Evolutionary conservation across 352 stramenopile species (phyloP).

Genomic region (Phytophthora sp.): DNA sequence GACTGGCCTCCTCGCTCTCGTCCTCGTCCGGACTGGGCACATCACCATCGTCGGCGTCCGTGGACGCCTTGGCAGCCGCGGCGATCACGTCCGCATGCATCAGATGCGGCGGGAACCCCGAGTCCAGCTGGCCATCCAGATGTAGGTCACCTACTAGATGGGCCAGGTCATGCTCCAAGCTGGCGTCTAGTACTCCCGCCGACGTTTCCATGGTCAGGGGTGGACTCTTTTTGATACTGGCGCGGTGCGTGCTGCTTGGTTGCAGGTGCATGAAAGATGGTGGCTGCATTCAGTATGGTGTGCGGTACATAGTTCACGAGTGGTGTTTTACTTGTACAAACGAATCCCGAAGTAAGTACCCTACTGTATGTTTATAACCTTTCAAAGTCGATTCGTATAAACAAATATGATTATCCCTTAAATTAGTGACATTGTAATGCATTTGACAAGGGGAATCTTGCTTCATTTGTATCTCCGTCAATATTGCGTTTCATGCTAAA

Average conservation of each 20-base stretch:
- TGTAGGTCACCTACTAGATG: too few species aligned
- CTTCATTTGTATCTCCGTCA: too few species aligned
- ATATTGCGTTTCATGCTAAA: too few species aligned
- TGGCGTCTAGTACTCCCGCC: neutral
- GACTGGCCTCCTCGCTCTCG: constrained; percentile 25
- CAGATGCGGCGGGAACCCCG: constrained; percentile 24
- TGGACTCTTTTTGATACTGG: constrained; percentile 9
- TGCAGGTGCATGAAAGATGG: neutral
- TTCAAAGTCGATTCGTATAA: too few species aligned
- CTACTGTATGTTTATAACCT: too few species aligned
- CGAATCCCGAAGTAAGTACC: too few species aligned
- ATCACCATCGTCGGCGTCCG: constrained; percentile 33
- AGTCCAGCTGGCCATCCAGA: constrained; percentile 12
- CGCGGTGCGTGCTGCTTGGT: neutral
- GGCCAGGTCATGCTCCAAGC: constrained; percentile 21
- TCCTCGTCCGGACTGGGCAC: constrained; percentile 44
- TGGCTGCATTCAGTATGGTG: constrained; percentile 13
- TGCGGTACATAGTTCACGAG: neutral
- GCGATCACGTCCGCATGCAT: constrained; percentile 39
- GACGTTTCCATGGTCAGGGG: constrained; percentile 14
- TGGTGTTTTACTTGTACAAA: neutral
- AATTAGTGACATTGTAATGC: too few species aligned
- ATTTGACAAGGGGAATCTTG: too few species aligned
- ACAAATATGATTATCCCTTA: too few species aligned
- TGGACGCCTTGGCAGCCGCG: constrained; percentile 22